Percentiles rank a stretch among this genome's conserved stretches.
These are phyloP conservation scores for Exserohilum turcica DNA, from an alignment of 2,329 filamentous ascomycete genomes.

Conservation along the genomic window DNA sequence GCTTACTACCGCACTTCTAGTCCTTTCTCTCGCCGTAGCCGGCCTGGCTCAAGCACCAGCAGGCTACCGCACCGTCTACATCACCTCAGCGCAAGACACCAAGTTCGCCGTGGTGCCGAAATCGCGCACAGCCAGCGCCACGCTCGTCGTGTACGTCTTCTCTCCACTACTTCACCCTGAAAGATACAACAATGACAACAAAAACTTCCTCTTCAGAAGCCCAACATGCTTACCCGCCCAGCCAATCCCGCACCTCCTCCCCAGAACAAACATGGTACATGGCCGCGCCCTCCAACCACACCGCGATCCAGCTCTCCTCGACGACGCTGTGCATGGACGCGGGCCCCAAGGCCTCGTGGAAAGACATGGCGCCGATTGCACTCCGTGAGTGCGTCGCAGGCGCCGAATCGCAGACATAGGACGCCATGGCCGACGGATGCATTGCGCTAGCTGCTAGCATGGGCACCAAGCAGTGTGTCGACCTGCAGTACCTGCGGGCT, in stretches of 20 bases:
- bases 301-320: conserved; percentile 35
- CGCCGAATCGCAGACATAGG: conserved; percentile 35
- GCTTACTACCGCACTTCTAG: conserved; percentile 23
- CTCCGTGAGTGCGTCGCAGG: conserved; percentile 29
- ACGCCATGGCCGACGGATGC: conserved; percentile 36
- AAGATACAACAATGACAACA: too few species aligned
- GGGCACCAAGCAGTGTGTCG: conserved; percentile 30
- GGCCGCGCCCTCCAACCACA: conserved; percentile 23
- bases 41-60: conserved; percentile 29
- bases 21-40: conserved; percentile 27
- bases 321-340: conserved; percentile 39
- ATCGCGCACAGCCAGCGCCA: conserved; percentile 21
- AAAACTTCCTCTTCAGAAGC: too few species aligned
- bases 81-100: conserved; percentile 35
- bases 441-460: conserved; percentile 21
- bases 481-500: conserved; percentile 40
- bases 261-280: conserved; percentile 39
- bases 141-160: conserved; percentile 32
- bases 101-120: conserved; percentile 40
- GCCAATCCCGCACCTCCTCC: conserved; percentile 31
- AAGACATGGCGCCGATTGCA: conserved; percentile 39
- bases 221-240: neutral
- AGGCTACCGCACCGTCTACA: conserved; percentile 38
- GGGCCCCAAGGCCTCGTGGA: conserved; percentile 38
- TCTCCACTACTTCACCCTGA: neutral